Evolutionary conservation across 768 basidiomycete genomes (phyloP), one percentile per base, ranked within the genome.

Genomic region (Strobilomyces dryophilus): DNA sequence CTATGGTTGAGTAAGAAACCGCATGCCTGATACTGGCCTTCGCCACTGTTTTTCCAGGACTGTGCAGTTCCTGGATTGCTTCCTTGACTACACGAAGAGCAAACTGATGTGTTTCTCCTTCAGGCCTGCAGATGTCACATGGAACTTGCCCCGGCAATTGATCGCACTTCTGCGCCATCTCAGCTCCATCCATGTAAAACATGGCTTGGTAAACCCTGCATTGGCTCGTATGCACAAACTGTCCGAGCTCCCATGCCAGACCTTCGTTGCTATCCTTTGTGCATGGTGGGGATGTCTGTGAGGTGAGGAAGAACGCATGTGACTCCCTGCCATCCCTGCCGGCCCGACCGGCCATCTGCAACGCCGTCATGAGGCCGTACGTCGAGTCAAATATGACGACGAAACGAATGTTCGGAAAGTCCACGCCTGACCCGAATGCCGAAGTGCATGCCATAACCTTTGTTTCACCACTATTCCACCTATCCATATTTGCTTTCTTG

Each of bases 281-380:
- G 36, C 18, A 31, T 12, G 47, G 26, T 8, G 18, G 36, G 36
- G 37, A 29, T 5, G 4, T 31, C n/a, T 39, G 37, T 8, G 20
- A 49, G 29, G 39, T 49, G 10, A 40, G 8, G 15, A 47, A 43
- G 52, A 42, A 47, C 0, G 15, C 34, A 0, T 47, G 46, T 0
- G 46, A 34, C 26, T 41, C 26, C 32, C 26, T 42, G 2, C 52
- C 52, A 21, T 53, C 52, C 32, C 52, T 47, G 1, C 45, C 51
- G 8, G 51, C 45, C n/a, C 29, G 29, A 9, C 51, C 44, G 1
- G 41, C 44, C 51, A 52, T 52, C 6, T 52, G 51, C 9, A 46
- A 3, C 7, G 39, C 34, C 1, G 31, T 27, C 21, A 52, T n/a
- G n/a, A n/a, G n/a, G n/a, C n/a, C n/a, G n/a, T n/a, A n/a, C n/a